Conservation (phyloP, 768 basidiomycete genomes). For the Suillus luteus region DNA sequence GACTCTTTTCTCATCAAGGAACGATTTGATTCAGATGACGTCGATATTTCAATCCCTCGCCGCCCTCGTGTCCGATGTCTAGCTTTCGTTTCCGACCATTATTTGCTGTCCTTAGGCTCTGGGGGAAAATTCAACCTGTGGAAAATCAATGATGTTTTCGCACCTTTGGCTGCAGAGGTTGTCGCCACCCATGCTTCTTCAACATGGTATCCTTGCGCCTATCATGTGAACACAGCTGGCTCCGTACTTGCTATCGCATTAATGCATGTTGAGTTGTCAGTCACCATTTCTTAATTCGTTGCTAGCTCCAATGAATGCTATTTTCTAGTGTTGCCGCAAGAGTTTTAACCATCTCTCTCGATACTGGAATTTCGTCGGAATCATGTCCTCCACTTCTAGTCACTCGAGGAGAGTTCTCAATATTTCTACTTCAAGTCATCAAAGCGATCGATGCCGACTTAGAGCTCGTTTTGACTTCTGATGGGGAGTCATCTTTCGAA, state of each 20-base stretch:
- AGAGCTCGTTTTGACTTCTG: constrained; percentile 34
- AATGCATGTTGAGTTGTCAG: constrained; percentile 17
- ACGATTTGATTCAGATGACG: not conserved
- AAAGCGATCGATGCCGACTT: constrained; percentile 37
- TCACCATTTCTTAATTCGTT: not conserved
- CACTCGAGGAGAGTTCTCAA: constrained; percentile 20
- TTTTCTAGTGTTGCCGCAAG: constrained; percentile 5
- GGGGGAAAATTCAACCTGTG: constrained; percentile 19
- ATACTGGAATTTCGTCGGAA: not conserved
- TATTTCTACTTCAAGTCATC: constrained; percentile 25
- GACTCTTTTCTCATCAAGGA: not conserved
- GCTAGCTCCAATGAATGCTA: not conserved
- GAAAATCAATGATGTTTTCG: constrained; percentile 12
- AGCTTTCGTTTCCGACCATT: constrained; percentile 23
- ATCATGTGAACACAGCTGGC: not conserved
- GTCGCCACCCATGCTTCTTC: constrained; percentile 5
- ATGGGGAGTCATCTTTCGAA: constrained; percentile 33
- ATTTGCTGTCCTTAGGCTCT: constrained; percentile 23
- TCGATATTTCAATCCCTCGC: not conserved
- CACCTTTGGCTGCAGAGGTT: constrained; percentile 1
- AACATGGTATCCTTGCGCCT: constrained; percentile 7
- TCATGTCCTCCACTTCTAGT: not conserved
- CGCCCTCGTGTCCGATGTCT: constrained; percentile 3
- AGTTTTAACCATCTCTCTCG: constrained; percentile 10
- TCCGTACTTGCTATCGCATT: constrained; percentile 23